Evolutionary conservation across 163 green algal species (phyloP).

Genomic region (Chlamydomonas reinhardtii): DNA sequence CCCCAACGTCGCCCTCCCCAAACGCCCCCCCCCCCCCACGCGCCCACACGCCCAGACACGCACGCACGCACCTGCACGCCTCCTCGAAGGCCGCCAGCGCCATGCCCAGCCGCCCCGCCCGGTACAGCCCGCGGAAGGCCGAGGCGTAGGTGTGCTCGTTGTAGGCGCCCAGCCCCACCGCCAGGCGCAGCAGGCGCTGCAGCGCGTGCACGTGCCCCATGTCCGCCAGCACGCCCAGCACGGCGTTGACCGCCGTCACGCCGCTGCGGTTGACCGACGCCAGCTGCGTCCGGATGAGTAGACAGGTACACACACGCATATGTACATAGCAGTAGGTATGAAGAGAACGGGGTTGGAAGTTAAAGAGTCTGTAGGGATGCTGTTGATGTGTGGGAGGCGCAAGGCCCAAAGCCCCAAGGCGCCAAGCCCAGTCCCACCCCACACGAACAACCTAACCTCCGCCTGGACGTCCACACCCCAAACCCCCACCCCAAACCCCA

Average conservation of each 20-base stretch:
- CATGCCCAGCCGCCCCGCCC: background rate
- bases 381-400: no score
- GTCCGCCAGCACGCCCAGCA: background rate
- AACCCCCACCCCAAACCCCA: no score
- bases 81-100: constrained; percentile 26
- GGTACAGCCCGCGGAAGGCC: constrained; percentile 2
- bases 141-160: constrained; percentile 47
- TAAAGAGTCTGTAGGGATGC: no score
- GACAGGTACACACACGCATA: no score
- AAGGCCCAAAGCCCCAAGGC: no score
- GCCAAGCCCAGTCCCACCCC: no score
- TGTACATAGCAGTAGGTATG: no score
- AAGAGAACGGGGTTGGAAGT: no score
- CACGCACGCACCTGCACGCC: constrained; percentile 16
- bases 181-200: constrained; percentile 8
- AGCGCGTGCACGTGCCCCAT: constrained; percentile 32
- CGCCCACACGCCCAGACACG: background rate
- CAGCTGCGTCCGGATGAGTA: background rate
- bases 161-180: background rate
- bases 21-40: background rate
- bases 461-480: no score
- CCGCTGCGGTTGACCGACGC: background rate
- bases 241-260: constrained; percentile 7
- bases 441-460: no score
- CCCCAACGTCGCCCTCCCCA: no score